These are phyloP conservation scores for Tetracentron sinense DNA, from an alignment of 164 flowering plant species.

Conservation along the genomic window DNA sequence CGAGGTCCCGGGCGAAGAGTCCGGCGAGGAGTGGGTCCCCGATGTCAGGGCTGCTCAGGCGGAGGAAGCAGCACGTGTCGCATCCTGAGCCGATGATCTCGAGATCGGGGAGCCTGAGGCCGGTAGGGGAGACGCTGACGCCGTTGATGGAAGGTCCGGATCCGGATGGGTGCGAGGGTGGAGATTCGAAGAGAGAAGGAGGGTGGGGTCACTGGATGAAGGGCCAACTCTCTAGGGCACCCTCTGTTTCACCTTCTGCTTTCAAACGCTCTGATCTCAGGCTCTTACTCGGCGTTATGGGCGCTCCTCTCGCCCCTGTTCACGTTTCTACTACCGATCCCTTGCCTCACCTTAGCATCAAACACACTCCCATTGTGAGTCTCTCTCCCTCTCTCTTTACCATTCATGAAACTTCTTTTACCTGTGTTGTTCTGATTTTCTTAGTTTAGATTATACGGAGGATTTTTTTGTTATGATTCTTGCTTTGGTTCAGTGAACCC, in stretches of 20 bases:
- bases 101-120: conserved; percentile 81
- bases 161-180: conserved; percentile 41
- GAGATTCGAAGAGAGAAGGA: conserved; percentile 49
- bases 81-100: conserved; percentile 47
- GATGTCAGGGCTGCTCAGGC: conserved; percentile 44
- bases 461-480: no score
- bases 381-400: no score
- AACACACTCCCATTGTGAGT: conserved; percentile 70
- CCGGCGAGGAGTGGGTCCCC: conserved; percentile 62
- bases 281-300: conserved; percentile 61
- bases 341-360: conserved; percentile 58
- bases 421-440: no score
- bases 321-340: conserved; percentile 52
- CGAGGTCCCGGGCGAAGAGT: conserved; percentile 52
- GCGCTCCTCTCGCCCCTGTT: conserved; percentile 77
- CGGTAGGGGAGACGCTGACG: no score
- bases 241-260: conserved; percentile 44
- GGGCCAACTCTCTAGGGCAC: conserved; percentile 61
- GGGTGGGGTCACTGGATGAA: conserved; percentile 87
- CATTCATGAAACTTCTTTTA: no score
- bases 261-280: conserved; percentile 68
- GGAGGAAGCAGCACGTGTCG: conserved; percentile 36
- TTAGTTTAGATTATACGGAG: no score
- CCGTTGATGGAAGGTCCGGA: conserved; percentile 92
- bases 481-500: no score